phyloP scores from a whole-genome alignment of 2,329 filamentous ascomycete genomes.

The Diplodia mutila region DNA sequence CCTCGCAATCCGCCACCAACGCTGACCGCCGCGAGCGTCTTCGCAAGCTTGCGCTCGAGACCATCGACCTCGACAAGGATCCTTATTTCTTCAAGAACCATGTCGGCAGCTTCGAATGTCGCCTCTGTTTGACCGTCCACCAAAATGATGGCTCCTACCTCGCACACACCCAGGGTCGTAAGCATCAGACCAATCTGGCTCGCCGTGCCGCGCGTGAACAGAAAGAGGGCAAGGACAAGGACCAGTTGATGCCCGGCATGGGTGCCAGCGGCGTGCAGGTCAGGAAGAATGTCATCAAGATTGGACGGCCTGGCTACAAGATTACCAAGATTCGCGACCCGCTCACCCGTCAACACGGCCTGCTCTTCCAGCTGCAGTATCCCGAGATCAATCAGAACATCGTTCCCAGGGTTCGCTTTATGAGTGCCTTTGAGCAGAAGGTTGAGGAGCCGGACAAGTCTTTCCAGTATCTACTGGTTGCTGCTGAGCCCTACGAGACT shows the following conservation, averaged over 20 bases:
- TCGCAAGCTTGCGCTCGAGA: slow-evolving; percentile 96
- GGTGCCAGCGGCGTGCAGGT: slow-evolving; percentile 64
- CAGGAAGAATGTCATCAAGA: slow-evolving; percentile 88
- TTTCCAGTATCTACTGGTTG: slow-evolving; percentile 92
- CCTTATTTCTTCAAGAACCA: slow-evolving; percentile 99
- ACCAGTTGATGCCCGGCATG: slow-evolving; percentile 74
- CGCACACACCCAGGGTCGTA: slow-evolving; percentile 96
- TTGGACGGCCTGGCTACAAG: slow-evolving; percentile 94
- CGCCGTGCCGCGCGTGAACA: slow-evolving; percentile 94
- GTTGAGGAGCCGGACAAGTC: slow-evolving; percentile 92
- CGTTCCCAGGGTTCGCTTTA: slow-evolving; percentile 85
- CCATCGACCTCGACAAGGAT: slow-evolving; percentile 98
- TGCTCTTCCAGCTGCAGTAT: slow-evolving; percentile 96
- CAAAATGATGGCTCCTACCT: slow-evolving; percentile 99
- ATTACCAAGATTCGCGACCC: slow-evolving; percentile 95
- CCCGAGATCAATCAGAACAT: slow-evolving; percentile 81
- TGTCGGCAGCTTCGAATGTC: slow-evolving; percentile 96
- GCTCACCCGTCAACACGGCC: slow-evolving; percentile 81
- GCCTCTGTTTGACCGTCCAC: slow-evolving; percentile 94
- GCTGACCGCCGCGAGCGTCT: slow-evolving; percentile 96
- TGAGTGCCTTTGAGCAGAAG: slow-evolving; percentile 96
- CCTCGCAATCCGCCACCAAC: slow-evolving; percentile 90
- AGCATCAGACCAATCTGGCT: slow-evolving; percentile 98
- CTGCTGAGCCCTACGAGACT: slow-evolving; percentile 97
- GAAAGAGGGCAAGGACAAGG: slow-evolving; percentile 76